Base-by-base conservation (phyloP, 768 basidiomycete genomes). In the Mycena polygramma region DNA sequence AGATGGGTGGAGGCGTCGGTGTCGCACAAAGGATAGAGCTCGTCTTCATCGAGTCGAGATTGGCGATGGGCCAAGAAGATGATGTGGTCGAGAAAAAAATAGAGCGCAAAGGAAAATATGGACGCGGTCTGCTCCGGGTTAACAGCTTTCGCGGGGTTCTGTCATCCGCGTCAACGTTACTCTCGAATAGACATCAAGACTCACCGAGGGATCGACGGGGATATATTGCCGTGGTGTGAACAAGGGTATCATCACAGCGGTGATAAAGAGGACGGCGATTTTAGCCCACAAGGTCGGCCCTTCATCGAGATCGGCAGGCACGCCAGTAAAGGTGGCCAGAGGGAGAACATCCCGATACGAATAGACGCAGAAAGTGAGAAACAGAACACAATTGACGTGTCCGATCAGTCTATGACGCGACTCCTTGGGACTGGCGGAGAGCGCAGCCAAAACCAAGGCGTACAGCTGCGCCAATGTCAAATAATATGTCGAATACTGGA, bases 331-430 rank as follows among this genome's bases (percentile, higher is more conserved):
- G 0, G 89, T 92, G 15, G 83, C 79, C 5, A 91, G 74, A 10
- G 91, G 91, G 75, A 83, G 88, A 9, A 92, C 57, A 73, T 89
- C 86, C 17, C 90, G 84, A 73, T 89, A 90, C n/a, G 80, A 78
- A 73, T 85, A 91, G 4, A 90, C 82, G 11, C 73, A 75, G 76
- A 87, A 88, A 4, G 81, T 79, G 24, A 81, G 77, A 26, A 89
- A 73, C 17, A 91, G 78, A 2, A 91, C 74, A 24, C 80, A 73
- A 61, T 83, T 83, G 66, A 87, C 77, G 74, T 92, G 90, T 15
- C 77, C 76, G 43, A 82, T 82, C 14, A 80, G 76, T 11, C 83
- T 73, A 43, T 72, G 72, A 41, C 83, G 81, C 71, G 83, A 78
- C 13, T 78, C 74, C 43, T 78, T 80, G 1, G 83, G 79, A 10